A percentile compares a stretch with the other conserved stretches of the same genome.
Conservation (phyloP, 176 grass and related monocot genomes). For the Zoysia japonica region DNA sequence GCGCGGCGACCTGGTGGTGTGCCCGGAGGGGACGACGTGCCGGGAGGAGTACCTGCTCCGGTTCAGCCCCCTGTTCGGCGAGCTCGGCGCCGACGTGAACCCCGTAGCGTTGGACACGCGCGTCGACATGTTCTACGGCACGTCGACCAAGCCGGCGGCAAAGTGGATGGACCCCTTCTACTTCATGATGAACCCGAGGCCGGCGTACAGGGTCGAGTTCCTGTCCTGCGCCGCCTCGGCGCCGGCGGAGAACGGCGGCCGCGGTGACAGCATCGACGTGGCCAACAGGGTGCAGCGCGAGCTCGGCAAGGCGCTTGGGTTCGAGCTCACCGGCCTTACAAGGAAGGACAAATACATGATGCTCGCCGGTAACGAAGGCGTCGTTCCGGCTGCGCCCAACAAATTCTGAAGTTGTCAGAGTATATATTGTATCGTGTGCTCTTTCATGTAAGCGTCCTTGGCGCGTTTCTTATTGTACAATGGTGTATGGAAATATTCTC, state of each 20-base stretch:
- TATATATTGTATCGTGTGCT: background rate
- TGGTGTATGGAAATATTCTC: background rate
- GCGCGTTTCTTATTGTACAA: background rate
- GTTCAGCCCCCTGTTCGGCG: conserved; percentile 70
- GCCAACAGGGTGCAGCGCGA: conserved; percentile 52
- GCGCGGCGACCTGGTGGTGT: conserved; percentile 63
- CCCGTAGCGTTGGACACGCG: conserved; percentile 53
- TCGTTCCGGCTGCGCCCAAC: conserved; percentile 36
- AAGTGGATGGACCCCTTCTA: conserved; percentile 80
- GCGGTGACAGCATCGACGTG: conserved; percentile 46
- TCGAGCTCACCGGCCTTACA: conserved; percentile 47
- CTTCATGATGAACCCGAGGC: conserved; percentile 66
- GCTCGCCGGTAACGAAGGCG: conserved; percentile 62
- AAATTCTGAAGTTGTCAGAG: background rate
- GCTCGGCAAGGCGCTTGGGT: conserved; percentile 53
- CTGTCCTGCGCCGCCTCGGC: background rate
- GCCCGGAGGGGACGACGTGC: conserved; percentile 85
- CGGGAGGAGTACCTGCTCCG: conserved; percentile 64
- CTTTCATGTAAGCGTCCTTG: background rate
- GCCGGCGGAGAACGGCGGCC: background rate
- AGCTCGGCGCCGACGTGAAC: conserved; percentile 47
- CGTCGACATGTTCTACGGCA: conserved; percentile 76
- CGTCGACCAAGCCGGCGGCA: conserved; percentile 43
- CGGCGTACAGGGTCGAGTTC: conserved; percentile 61
- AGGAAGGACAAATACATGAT: conserved; percentile 66